Base-by-base conservation (phyloP, 2,329 filamentous ascomycete genomes). In the Daldinia sp. region DNA sequence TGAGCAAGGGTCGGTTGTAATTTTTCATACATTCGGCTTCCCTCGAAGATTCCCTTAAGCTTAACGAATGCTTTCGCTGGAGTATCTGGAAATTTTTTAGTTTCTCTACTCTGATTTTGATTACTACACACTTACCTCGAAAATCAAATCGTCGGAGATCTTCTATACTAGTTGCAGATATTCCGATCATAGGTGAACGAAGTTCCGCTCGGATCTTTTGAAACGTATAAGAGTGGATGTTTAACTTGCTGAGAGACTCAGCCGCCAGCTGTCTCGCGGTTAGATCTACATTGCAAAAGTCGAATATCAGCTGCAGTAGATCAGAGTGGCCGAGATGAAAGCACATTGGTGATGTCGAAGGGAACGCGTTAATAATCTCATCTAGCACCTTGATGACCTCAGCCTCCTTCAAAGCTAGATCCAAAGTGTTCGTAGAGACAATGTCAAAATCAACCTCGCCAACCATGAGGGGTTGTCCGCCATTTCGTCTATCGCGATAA, bases 361-460 rank as follows among this genome's bases (percentile, higher is more conserved):
- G 94, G 66, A 98, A 94, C 4, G 90, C 85, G 49, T 88, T 84
- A 13, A 96, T 85, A 37, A 97, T 90, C 74, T 99, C 95, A 74
- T 99, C 95, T 19, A 98, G 80, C 2, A 98, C 94, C 71, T 97
- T 98, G 69, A 99, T 86, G 0, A 93, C 90, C 76, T 98, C 94
- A 0, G 94, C 94, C 77, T 99, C 95, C 72, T 96, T 96, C 58
- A 97, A 77, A 1, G 93, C 90, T 45, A 96, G 81, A 72, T 98
- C 93, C 4, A 93, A 78, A 0, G 90, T 90, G 69, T 94, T 89
- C 43, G 87, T 85, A 0, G 93, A 94, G n/a, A 97, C 85, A 62
- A 99, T 93, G 77, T 99, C 95, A 75, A 98, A 99, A 75, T 98
- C 94, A 2, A 96, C 94, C 74, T 98, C 95, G 8, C 92, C 90